Percentiles rank a stretch among this genome's conserved stretches.
These are phyloP conservation scores for Entomortierella lignicola DNA, from an alignment of 192 early-diverging fungal species.

Conservation along the genomic window DNA sequence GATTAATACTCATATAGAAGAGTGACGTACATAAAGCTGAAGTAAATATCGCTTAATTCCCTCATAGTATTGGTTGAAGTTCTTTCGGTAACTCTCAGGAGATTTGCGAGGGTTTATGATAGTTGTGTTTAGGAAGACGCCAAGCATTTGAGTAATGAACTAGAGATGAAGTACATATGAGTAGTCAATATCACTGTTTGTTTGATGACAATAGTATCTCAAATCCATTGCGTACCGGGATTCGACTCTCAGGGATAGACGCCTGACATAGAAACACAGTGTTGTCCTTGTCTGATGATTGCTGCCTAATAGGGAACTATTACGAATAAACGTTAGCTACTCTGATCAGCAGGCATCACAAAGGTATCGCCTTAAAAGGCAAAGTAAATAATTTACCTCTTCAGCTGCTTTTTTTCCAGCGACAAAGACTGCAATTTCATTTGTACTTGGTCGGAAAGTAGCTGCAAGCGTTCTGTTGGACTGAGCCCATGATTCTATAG, in stretches of 20 bases:
- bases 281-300: constrained; percentile 19
- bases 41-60: constrained; percentile 24
- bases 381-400: constrained; percentile 15
- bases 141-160: constrained; percentile 41
- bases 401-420: constrained; percentile 51
- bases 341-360: not conserved
- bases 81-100: constrained; percentile 9
- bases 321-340: not conserved
- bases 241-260: constrained; percentile 35
- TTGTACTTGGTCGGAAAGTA: constrained; percentile 38
- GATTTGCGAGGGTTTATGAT: constrained; percentile 19
- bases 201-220: no score
- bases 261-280: constrained; percentile 41
- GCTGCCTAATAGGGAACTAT: constrained; percentile 42
- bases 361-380: not conserved
- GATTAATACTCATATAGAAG: not conserved
- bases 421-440: constrained; percentile 48
- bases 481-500: constrained; percentile 23
- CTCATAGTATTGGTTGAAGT: constrained; percentile 31
- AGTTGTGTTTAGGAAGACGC: constrained; percentile 25
- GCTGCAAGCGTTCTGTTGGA: constrained; percentile 34
- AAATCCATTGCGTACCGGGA: constrained; percentile 23
- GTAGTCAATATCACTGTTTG: not conserved
- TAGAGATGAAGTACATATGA: constrained; percentile 9
- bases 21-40: constrained; percentile 22